Conservation (phyloP, 257 asterid species). For the Ilex aquifolium region DNA sequence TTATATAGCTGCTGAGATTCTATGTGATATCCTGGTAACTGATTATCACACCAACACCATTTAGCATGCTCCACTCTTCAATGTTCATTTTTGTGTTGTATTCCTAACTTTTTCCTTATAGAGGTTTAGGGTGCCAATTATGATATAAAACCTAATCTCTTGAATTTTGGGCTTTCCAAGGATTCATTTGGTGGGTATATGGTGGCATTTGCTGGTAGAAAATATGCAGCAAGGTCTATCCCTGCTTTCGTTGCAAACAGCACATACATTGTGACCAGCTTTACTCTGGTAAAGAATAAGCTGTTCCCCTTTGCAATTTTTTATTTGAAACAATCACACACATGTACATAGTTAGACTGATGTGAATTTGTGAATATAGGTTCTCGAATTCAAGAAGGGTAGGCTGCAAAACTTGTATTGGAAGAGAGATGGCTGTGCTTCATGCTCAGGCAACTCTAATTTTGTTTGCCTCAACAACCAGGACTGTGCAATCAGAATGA, state of each 20-base stretch:
- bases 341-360: background rate
- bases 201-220: slow-evolving; percentile 98
- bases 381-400: slow-evolving; percentile 81
- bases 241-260: slow-evolving; percentile 78
- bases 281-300: slow-evolving; percentile 60
- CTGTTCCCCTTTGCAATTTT: background rate
- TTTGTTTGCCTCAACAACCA: slow-evolving; percentile 79
- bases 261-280: slow-evolving; percentile 74
- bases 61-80: background rate
- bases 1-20: background rate
- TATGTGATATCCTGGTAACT: background rate
- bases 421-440: slow-evolving; percentile 85
- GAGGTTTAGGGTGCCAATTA: background rate
- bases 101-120: background rate
- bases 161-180: slow-evolving; percentile 22
- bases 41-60: background rate
- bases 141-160: too few species aligned
- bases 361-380: slow-evolving; percentile 34
- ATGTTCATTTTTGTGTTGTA: background rate
- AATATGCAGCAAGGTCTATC: slow-evolving; percentile 81
- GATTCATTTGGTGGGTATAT: slow-evolving; percentile 84
- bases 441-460: slow-evolving; percentile 54
- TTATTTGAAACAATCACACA: background rate
- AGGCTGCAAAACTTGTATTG: slow-evolving; percentile 88
- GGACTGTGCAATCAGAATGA: slow-evolving; percentile 82